Evolutionary conservation across 1,284 basidiomycete species (phyloP).

Genomic region (Ganoderma resinaceum): DNA sequence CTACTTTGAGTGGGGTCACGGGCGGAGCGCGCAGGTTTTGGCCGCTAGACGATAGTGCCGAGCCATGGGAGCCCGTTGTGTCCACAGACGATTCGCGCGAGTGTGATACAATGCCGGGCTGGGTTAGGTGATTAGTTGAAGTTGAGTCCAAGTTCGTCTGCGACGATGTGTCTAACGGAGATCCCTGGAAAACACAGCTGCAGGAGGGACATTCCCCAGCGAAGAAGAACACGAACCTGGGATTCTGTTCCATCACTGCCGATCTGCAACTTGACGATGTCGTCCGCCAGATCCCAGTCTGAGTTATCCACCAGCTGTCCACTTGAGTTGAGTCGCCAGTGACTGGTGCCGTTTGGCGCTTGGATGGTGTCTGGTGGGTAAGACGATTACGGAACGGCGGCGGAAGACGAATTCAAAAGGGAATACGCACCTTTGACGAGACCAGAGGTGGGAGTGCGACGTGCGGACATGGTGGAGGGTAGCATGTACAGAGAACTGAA

Average conservation of each 20-base stretch:
- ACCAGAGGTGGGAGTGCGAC: conserved; percentile 36
- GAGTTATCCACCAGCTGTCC: conserved; percentile 68
- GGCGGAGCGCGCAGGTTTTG: conserved; percentile 60
- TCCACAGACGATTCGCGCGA: conserved; percentile 82
- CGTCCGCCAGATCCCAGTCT: conserved; percentile 75
- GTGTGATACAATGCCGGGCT: conserved; percentile 64
- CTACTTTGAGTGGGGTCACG: conserved; percentile 60
- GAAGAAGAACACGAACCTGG: conserved; percentile 69
- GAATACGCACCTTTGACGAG: conserved; percentile 37
- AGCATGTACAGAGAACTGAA: conserved; percentile 34
- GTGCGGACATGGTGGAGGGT: conserved; percentile 33
- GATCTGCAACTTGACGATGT: conserved; percentile 75
- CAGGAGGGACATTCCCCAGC: conserved; percentile 56
- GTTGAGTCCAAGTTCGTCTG: conserved; percentile 70
- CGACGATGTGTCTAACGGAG: conserved; percentile 75
- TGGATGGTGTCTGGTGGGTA: conserved; percentile 31
- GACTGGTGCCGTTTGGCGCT: conserved; percentile 37
- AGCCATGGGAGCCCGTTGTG: conserved; percentile 65
- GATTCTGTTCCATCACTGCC: conserved; percentile 59
- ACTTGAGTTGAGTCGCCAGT: conserved; percentile 69
- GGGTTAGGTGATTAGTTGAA: conserved; percentile 71
- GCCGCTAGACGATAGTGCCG: conserved; percentile 56
- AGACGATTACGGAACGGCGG: conserved; percentile 19
- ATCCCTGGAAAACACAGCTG: conserved; percentile 66
- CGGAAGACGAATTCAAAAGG: background rate